phyloP scores from a whole-genome alignment of 192 early-diverging fungal genomes.

The Kappamyces sp. region DNA sequence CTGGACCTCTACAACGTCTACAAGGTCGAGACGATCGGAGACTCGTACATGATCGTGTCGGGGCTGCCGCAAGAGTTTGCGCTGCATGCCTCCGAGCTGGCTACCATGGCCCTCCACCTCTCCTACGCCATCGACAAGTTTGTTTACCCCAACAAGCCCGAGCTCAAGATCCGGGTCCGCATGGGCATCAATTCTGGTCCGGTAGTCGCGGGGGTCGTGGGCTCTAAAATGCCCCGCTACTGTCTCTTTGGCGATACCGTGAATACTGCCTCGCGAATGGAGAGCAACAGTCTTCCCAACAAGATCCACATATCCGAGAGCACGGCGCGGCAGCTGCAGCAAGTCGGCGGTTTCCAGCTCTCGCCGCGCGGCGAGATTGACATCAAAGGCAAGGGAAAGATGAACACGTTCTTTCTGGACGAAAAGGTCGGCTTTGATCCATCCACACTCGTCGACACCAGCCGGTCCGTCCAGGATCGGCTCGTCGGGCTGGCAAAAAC shows the following conservation, averaged over 20 bases:
- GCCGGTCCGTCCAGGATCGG: too few relatives aligned
- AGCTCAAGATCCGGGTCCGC: constrained; percentile 32
- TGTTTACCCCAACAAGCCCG: constrained; percentile 29
- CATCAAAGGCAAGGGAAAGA: constrained; percentile 35
- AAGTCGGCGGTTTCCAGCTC: constrained; percentile 22
- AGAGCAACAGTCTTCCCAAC: constrained; percentile 35
- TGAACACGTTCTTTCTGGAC: constrained; percentile 27
- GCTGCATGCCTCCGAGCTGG: constrained; percentile 24
- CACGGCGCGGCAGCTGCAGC: constrained; percentile 22
- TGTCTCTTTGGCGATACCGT: constrained; percentile 44
- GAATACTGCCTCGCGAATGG: constrained; percentile 42
- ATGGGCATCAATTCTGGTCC: constrained; percentile 43
- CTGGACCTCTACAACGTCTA: constrained; percentile 31
- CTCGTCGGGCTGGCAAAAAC: too few relatives aligned
- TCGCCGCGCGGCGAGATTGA: constrained; percentile 19
- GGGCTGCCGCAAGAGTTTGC: constrained; percentile 24
- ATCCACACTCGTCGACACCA: too few relatives aligned
- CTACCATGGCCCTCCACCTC: constrained; percentile 15
- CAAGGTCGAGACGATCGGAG: constrained; percentile 46
- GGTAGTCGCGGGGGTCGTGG: constrained; percentile 38
- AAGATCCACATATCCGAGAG: constrained; percentile 35
- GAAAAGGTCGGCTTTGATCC: constrained; percentile 4
- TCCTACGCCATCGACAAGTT: constrained; percentile 32
- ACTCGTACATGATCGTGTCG: constrained; percentile 24
- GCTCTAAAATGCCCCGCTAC: constrained; percentile 38